Evolutionary conservation across 1,139 yeast species (phyloP), one percentile per base, ranked within the genome.

Genomic region (Schwanniomyces etchellsii): DNA sequence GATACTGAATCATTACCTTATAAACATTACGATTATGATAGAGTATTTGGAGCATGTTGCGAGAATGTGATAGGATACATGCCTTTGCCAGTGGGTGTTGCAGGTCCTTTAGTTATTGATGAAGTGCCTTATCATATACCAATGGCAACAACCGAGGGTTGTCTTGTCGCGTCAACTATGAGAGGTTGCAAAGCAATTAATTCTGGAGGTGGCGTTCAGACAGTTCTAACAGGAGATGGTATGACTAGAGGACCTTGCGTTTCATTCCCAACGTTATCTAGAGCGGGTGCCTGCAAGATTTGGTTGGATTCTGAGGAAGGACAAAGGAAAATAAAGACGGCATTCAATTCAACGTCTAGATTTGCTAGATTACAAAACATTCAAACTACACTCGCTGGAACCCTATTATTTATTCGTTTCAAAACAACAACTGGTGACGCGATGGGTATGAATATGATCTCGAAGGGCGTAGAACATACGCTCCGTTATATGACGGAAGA

Each of bases 241-340:
- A 91, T 91, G 98, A 89, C 98, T 14, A 81, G 98, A 64, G 99
- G 98, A 25, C 98, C 99, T 24, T 88, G 96, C 70, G 96, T 91
- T 31, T 70, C 82, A 30, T 91, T 91, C 70, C 82, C 93, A 26
- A 59, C 81, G 9, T 71, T 91, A 50, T 55, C 67, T 18, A 77
- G 96, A 60, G 91, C 98, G 12, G 98, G 97, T 49, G 88, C 89
- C 24, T 94, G 96, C 46, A 91, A 91, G 58, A 59, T 84, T 26
- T 91, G 97, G 97, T 68, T 93, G 38, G 98, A 93, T 54, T 83
- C 96, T 25, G 95, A 82, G 40, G 97, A 86, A 47, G 98, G 99
- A 36, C 93, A 83, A 55, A 70, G 64, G 37, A 64, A 64, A 20
- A 74, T 93, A 48, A 89, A 88, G 56, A 80, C 80, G 55, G 96